Conservation (phyloP, 2,329 filamentous ascomycete species). For the Exserohilum turcica region DNA sequence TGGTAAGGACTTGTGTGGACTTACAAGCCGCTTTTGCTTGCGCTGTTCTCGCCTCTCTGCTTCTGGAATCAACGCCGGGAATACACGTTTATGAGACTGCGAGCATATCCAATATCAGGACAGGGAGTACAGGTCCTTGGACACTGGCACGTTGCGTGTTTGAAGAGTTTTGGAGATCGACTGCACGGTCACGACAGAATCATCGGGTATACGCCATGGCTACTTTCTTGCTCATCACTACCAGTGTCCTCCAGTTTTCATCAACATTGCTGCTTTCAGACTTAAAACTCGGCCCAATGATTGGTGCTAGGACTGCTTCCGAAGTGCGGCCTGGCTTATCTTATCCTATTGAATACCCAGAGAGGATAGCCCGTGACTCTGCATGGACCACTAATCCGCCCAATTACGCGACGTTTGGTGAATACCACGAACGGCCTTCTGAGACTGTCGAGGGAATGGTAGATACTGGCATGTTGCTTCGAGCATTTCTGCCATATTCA, state of each 20-base stretch:
- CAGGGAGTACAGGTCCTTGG: conserved; percentile 3
- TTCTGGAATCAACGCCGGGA: conserved; percentile 4
- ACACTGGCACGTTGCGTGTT: neutral
- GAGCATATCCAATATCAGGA: conserved; percentile 1
- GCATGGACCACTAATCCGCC: conserved; percentile 16
- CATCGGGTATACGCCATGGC: neutral
- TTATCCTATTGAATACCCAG: neutral
- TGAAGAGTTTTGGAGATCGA: conserved; percentile 4
- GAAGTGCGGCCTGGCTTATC: conserved; percentile 2
- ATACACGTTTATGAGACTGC: neutral
- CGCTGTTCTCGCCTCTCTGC: conserved; percentile 7
- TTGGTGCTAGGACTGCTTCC: neutral
- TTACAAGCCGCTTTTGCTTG: conserved; percentile 7
- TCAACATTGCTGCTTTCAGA: conserved; percentile 14
- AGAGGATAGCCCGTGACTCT: conserved; percentile 7
- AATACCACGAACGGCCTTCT: neutral
- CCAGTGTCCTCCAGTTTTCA: conserved; percentile 11
- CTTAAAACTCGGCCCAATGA: conserved; percentile 6
- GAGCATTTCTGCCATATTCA: conserved; percentile 13
- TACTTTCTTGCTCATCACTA: conserved; percentile 8
- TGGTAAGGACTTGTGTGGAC: conserved; percentile 8
- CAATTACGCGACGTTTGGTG: conserved; percentile 10
- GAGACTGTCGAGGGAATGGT: neutral
- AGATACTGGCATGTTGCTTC: conserved; percentile 13
- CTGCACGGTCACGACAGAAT: neutral